phyloP scores from a whole-genome alignment of 2,329 filamentous ascomycete species.

The Fusarium euwallaceae region DNA sequence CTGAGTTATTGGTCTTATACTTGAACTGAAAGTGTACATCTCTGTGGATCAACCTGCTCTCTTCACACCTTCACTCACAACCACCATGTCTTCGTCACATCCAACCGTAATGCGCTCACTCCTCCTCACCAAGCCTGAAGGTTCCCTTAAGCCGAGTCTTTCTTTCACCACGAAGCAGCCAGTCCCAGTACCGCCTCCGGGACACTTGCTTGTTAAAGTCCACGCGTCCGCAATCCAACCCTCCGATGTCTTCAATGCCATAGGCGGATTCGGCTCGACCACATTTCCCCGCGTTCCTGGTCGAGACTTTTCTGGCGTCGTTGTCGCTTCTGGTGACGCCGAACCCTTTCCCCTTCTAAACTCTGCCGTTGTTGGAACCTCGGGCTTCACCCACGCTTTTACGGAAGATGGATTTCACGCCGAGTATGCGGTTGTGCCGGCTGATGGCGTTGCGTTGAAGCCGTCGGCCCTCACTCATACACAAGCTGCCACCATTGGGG shows the following conservation, averaged over 20 bases:
- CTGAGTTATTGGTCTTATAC: not conserved
- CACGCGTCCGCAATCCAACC: conserved; percentile 1
- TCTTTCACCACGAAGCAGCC: not conserved
- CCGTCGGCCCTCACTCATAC: not conserved
- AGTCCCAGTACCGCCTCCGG: not conserved
- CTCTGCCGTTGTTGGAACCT: not conserved
- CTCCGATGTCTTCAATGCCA: not conserved
- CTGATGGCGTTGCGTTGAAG: not conserved
- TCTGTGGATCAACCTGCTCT: too few relatives aligned
- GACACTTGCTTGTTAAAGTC: not conserved
- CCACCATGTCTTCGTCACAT: not conserved
- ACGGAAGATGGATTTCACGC: conserved; percentile 1
- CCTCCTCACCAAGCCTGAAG: not conserved
- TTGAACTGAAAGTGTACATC: not conserved
- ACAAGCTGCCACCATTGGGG: not conserved
- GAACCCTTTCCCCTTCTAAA: not conserved
- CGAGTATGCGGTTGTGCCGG: not conserved
- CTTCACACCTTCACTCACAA: not conserved
- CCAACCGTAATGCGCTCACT: not conserved
- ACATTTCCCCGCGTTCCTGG: conserved; percentile 2
- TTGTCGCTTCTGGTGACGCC: not conserved
- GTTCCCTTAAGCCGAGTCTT: not conserved
- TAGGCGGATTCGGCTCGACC: not conserved
- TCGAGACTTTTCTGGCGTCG: not conserved
- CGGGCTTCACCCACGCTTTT: not conserved